These are phyloP conservation scores for Sergeia podlipaevii DNA, from an alignment of 208 protist genomes.

Conservation along the genomic window DNA sequence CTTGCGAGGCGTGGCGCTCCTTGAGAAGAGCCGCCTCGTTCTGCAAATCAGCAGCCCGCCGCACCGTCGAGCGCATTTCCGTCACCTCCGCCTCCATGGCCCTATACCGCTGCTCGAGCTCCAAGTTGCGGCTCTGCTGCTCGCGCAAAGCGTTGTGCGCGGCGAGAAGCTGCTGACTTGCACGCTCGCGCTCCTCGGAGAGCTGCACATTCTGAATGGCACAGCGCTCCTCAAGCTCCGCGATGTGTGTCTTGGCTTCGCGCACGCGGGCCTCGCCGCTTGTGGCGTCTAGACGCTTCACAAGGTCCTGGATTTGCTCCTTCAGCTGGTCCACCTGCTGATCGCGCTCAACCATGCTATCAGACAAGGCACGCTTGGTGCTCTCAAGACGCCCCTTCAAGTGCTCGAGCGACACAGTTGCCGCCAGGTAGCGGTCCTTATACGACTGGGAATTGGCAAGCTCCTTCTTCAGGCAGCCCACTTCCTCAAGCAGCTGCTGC, in stretches of 20 bases:
- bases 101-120: constrained; percentile 71
- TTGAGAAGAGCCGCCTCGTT: constrained; percentile 66
- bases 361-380: constrained; percentile 31
- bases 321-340: constrained; percentile 70
- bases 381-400: constrained; percentile 51
- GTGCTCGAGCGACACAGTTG: constrained; percentile 42
- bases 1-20: constrained; percentile 55
- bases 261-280: constrained; percentile 29
- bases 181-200: constrained; percentile 54
- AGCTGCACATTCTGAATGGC: constrained; percentile 39
- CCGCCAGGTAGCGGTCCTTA: constrained; percentile 41
- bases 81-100: constrained; percentile 47
- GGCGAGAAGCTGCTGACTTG: constrained; percentile 52
- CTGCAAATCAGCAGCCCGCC: constrained; percentile 61
- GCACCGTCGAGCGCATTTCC: constrained; percentile 63
- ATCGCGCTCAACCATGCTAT: constrained; percentile 54
- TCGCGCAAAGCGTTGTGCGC: constrained; percentile 75
- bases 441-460: constrained; percentile 30
- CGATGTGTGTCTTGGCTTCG: constrained; percentile 47
- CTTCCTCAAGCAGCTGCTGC: constrained; percentile 30
- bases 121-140: constrained; percentile 59
- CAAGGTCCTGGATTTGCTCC: constrained; percentile 57
- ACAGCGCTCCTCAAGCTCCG: constrained; percentile 60
- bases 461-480: constrained; percentile 38
- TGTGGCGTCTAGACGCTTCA: constrained; percentile 53